Conservation (phyloP, 495 filamentous ascomycete genomes). For the Hyaloscypha variabilis region DNA sequence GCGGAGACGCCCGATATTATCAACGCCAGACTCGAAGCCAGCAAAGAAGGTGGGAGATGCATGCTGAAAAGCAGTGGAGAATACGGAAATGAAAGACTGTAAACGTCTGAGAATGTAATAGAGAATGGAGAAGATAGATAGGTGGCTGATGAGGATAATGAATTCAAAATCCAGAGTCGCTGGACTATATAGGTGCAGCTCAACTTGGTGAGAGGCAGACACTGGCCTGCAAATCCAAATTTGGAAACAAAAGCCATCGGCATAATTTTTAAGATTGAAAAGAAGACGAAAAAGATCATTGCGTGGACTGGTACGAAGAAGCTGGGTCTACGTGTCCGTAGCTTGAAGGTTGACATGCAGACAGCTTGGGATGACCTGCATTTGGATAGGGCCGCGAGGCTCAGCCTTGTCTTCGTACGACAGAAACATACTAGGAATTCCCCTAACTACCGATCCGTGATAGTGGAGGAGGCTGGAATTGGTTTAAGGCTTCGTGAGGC, state of each 20-base stretch:
- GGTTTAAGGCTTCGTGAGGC: neutral
- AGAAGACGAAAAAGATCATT: neutral
- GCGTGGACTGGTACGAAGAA: neutral
- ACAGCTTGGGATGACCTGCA: neutral
- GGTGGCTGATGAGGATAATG: neutral
- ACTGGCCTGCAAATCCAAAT: neutral
- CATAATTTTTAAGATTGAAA: neutral
- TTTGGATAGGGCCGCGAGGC: neutral
- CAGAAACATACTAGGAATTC: neutral
- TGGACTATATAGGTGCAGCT: neutral
- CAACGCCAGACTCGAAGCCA: conserved; percentile 13
- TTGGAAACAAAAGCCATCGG: neutral
- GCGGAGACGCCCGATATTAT: conserved; percentile 8
- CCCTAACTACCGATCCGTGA: neutral
- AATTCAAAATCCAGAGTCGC: neutral
- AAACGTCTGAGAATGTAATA: conserved; percentile 8
- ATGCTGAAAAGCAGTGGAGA: conserved; percentile 14
- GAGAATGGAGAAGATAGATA: neutral
- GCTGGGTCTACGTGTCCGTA: neutral
- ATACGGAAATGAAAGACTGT: conserved; percentile 9
- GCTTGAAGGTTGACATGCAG: conserved; percentile 1
- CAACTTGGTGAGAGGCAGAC: neutral
- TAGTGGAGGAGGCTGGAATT: neutral
- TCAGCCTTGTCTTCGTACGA: neutral
- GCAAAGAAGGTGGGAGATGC: conserved; percentile 16